Base-by-base conservation (phyloP, 768 basidiomycete genomes). In the Lactarius trivialis region DNA sequence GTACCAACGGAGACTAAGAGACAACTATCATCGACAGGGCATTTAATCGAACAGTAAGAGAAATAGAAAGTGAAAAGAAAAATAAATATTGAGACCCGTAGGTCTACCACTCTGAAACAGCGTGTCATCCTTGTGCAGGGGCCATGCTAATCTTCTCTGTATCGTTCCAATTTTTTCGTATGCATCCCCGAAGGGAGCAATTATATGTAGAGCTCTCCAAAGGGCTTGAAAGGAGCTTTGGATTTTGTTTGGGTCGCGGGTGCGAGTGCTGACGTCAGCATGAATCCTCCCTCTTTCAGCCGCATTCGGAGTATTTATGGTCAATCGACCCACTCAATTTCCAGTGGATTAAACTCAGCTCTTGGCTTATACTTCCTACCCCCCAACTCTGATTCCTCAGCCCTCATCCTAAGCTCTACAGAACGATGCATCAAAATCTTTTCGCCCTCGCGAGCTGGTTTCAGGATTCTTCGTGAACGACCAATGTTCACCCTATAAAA, bases 121-220 rank as follows among this genome's bases (percentile, higher is more conserved):
- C 89, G 91, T 95, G 93, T 95, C 93, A 96, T 96, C 93, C 94
- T 95, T 97, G 93, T 96, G 93, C 93, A 96, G 93, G 94, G 93
- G 93, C 94, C 91, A 96, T 96, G 93, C 93, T 95, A 94, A 96
- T 94, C 93, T 94, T 95, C 93, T 96, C 93, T 93, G 93, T 94
- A 95, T 94, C 89, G 92, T 93, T 94, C 90, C 93, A 93, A 93
- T 90, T 92, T 93, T 93, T 89, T 88, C 87, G 85, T 91, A 88
- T 90, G 90, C 86, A 87, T 88, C 89, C 86, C 86, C 86, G 85
- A 88, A 88, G 86, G 86, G 86, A 64, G 65, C 65, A 55, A 53
- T 64, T 48, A 6, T 19, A 6, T 33, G 33, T 33, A 3, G 4
- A 33, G 4, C 33, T 33, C 8, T 7, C 8, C 8, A 3, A 7